phyloP scores from a whole-genome alignment of 2,329 filamentous ascomycete genomes.

The Trichothecium sympodiale region DNA sequence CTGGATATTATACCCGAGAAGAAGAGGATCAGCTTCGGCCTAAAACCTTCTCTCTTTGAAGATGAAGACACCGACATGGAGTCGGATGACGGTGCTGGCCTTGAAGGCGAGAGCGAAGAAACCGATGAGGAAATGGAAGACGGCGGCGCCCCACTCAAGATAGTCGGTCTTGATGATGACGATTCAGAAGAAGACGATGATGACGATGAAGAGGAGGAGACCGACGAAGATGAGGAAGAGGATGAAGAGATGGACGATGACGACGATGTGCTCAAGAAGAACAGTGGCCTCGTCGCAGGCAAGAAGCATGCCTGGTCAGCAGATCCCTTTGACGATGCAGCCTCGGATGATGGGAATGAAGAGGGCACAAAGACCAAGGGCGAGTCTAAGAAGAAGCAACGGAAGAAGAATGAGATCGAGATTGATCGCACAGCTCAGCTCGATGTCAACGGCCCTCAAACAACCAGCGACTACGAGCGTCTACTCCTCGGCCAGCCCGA shows the following conservation, averaged over 20 bases:
- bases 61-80: constrained; percentile 45
- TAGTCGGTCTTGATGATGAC: constrained; percentile 35
- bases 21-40: constrained; percentile 73
- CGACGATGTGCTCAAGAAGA: constrained; percentile 30
- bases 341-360: constrained; percentile 28
- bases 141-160: constrained; percentile 27
- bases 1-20: constrained; percentile 65
- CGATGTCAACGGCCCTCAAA: constrained; percentile 79
- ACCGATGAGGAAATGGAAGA: constrained; percentile 38
- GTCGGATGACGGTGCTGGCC: constrained; percentile 30
- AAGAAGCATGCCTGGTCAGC: constrained; percentile 88
- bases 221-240: constrained; percentile 23
- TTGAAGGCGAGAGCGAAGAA: constrained; percentile 30
- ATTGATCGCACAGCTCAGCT: constrained; percentile 88
- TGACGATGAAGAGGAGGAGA: constrained; percentile 23
- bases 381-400: constrained; percentile 43
- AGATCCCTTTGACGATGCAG: constrained; percentile 51
- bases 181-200: constrained; percentile 28
- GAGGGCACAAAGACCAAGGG: constrained; percentile 18
- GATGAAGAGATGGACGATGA: constrained; percentile 27
- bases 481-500: constrained; percentile 86
- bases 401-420: constrained; percentile 64
- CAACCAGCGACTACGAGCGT: constrained; percentile 84
- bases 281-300: constrained; percentile 52
- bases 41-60: constrained; percentile 88